phyloP scores from a whole-genome alignment of 2,329 filamentous ascomycete genomes.

The Sphaerostilbella broomeana region DNA sequence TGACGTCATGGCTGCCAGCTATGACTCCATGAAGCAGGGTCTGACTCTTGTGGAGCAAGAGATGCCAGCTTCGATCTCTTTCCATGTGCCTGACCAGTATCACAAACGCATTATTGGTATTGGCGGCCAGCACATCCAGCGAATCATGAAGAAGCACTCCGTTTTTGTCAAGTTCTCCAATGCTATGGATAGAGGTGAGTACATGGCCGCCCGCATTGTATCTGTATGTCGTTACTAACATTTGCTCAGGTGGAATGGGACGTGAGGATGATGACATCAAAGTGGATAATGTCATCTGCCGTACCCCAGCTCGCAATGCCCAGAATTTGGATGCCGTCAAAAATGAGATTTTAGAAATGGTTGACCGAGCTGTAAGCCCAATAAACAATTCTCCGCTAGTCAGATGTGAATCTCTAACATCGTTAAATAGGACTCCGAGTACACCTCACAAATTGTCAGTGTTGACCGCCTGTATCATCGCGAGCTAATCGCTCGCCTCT shows the following conservation, averaged over 20 bases:
- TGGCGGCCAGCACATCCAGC: slow-evolving; percentile 95
- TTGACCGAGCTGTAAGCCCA: slow-evolving; percentile 72
- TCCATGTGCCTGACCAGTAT: slow-evolving; percentile 98
- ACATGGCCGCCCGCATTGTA: slow-evolving; percentile 7
- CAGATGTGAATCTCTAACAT: slow-evolving; percentile 9
- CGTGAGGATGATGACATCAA: slow-evolving; percentile 98
- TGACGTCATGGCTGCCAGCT: slow-evolving; percentile 85
- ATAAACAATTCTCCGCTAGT: neutral
- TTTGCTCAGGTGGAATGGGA: slow-evolving; percentile 54
- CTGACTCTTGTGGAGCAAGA: slow-evolving; percentile 93
- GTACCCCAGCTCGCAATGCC: slow-evolving; percentile 92
- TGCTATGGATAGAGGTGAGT: slow-evolving; percentile 82
- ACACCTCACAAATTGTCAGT: slow-evolving; percentile 86
- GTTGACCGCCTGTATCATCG: slow-evolving; percentile 95
- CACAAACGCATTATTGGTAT: slow-evolving; percentile 99
- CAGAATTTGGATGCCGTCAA: slow-evolving; percentile 96
- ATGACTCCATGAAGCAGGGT: slow-evolving; percentile 90
- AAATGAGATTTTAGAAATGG: slow-evolving; percentile 99
- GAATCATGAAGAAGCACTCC: slow-evolving; percentile 99
- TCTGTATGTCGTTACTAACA: slow-evolving; percentile 20
- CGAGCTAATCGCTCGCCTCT: slow-evolving; percentile 80
- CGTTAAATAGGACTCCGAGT: slow-evolving; percentile 72
- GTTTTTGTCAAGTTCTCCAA: slow-evolving; percentile 99
- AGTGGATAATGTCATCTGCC: slow-evolving; percentile 97
- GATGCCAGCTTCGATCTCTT: slow-evolving; percentile 98